phyloP scores from a whole-genome alignment of 2,329 filamentous ascomycete species.

The Penicillium corylophilum region DNA sequence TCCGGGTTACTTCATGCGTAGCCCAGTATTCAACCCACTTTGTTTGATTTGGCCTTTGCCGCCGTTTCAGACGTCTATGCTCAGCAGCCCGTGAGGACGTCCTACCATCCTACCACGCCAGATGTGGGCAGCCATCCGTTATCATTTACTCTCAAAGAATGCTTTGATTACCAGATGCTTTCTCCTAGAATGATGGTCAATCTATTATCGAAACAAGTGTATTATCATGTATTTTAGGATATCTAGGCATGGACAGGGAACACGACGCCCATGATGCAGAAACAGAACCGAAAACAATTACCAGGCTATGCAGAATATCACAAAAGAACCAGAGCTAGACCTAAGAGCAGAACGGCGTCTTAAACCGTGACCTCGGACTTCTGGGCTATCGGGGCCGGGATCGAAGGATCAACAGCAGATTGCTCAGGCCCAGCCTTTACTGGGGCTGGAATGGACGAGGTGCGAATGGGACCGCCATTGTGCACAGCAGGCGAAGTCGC shows the following conservation, averaged over 20 bases:
- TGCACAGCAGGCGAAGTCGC: constrained; percentile 18
- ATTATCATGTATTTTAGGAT: constrained; percentile 15
- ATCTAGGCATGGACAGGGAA: constrained; percentile 10
- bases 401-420: constrained; percentile 18
- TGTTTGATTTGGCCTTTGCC: not conserved
- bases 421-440: constrained; percentile 21
- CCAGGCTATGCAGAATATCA: constrained; percentile 25
- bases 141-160: too few species aligned
- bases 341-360: not conserved
- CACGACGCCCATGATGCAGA: constrained; percentile 11
- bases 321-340: not conserved
- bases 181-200: not conserved
- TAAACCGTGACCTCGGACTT: constrained; percentile 25
- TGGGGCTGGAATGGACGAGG: constrained; percentile 30
- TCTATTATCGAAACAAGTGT: not conserved
- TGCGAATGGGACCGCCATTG: constrained; percentile 35
- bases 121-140: too few species aligned
- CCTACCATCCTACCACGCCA: too few species aligned
- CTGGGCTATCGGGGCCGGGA: constrained; percentile 19
- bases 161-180: not conserved
- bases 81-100: too few species aligned
- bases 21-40: not conserved
- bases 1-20: not conserved
- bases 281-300: constrained; percentile 9
- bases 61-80: not conserved